Evolutionary conservation across 257 asterid species (phyloP).

Genomic region (Solanum okadae): DNA sequence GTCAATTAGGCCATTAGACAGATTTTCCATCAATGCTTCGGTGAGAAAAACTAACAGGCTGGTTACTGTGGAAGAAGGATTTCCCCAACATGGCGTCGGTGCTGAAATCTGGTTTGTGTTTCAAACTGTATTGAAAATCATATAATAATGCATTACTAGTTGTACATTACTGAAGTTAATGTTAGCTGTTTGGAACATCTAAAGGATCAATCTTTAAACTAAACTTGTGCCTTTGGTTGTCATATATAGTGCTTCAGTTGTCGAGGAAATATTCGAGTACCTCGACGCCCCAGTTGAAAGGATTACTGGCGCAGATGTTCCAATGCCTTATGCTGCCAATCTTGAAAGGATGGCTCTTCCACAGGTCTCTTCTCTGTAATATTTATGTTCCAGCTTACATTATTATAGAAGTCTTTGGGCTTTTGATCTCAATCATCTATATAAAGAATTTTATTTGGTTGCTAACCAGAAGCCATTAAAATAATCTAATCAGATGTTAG

Average conservation of each 20-base stretch:
- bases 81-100: constrained; percentile 84
- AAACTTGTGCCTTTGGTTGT: neutral
- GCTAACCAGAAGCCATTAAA: neutral
- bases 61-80: constrained; percentile 77
- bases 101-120: constrained; percentile 68
- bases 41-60: constrained; percentile 79
- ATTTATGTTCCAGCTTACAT: neutral
- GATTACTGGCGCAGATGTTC: constrained; percentile 59
- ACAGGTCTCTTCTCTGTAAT: constrained; percentile 26
- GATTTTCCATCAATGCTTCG: constrained; percentile 64
- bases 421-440: neutral
- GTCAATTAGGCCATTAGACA: constrained; percentile 78
- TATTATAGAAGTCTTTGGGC: neutral
- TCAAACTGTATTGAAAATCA: neutral
- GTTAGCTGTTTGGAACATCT: neutral
- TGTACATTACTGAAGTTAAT: neutral
- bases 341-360: constrained; percentile 61
- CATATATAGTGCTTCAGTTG: constrained; percentile 38
- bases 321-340: constrained; percentile 60
- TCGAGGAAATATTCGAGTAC: constrained; percentile 52
- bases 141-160: neutral
- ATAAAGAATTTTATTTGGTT: neutral
- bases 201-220: neutral
- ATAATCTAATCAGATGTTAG: neutral
- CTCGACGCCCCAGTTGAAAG: constrained; percentile 66